Conservation (phyloP, 2,329 filamentous ascomycete species). For the Scopulariopsis brevicaulis region DNA sequence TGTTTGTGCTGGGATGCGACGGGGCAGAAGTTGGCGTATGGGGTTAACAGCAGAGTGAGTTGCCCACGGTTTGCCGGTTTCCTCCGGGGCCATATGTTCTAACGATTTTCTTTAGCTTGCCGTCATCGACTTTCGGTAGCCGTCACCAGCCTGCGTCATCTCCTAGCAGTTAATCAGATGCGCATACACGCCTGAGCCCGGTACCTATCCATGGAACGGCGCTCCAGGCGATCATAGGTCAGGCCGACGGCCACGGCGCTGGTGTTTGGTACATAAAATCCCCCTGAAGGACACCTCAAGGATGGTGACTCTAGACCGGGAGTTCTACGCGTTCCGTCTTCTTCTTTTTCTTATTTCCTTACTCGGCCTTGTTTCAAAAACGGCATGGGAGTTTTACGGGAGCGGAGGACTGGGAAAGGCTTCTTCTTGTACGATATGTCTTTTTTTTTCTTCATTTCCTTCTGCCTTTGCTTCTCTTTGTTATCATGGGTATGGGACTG, state of each 20-base stretch:
- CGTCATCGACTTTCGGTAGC: constrained; percentile 34
- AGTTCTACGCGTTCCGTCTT: background rate
- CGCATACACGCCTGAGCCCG: too few species aligned
- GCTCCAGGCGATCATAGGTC: background rate
- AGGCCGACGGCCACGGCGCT: background rate
- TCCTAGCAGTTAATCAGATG: too few species aligned
- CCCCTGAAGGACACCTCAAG: background rate
- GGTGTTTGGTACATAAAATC: background rate
- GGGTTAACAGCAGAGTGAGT: constrained; percentile 50
- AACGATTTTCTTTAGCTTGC: constrained; percentile 22
- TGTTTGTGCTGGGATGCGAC: constrained; percentile 51
- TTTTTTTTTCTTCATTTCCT: background rate
- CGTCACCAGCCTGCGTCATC: background rate
- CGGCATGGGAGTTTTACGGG: background rate
- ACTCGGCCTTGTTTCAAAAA: background rate
- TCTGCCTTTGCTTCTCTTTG: background rate
- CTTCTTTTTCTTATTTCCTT: background rate
- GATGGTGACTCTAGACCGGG: background rate
- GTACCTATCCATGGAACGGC: background rate
- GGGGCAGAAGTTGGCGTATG: constrained; percentile 52
- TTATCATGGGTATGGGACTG: background rate
- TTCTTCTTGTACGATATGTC: background rate
- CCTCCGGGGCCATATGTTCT: background rate
- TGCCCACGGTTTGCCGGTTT: background rate
- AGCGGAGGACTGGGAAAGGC: background rate